These are phyloP conservation scores for Saccharum hybrid DNA, from an alignment of 202 grass and related monocot species.

Conservation along the genomic window DNA sequence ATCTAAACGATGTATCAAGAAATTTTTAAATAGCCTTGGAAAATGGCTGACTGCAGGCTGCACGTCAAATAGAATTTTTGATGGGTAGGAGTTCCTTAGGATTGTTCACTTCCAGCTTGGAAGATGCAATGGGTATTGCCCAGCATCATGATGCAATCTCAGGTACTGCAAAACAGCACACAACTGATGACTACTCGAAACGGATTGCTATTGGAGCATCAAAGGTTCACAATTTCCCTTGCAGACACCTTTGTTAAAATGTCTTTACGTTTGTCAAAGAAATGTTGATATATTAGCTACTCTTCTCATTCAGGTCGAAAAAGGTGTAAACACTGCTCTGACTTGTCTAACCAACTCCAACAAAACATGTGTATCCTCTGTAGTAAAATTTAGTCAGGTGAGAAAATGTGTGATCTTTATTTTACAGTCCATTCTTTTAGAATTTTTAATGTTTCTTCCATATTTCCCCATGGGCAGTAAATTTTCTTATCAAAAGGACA, in stretches of 20 bases:
- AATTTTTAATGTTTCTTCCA: slow-evolving; percentile 8
- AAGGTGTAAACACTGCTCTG: slow-evolving; percentile 64
- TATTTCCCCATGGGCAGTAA: background rate
- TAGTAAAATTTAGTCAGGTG: slow-evolving; percentile 72
- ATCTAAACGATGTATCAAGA: background rate
- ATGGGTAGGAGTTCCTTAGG: slow-evolving; percentile 45
- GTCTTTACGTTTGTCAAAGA: slow-evolving; percentile 26
- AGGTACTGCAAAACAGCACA: slow-evolving; percentile 86
- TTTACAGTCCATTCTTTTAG: background rate
- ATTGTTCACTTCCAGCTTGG: slow-evolving; percentile 73
- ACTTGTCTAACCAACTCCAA: slow-evolving; percentile 63
- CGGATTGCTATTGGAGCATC: slow-evolving; percentile 75
- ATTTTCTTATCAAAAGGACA: background rate
- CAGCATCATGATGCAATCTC: slow-evolving; percentile 94
- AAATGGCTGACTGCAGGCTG: slow-evolving; percentile 56
- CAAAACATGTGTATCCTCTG: slow-evolving; percentile 47
- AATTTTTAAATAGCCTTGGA: background rate
- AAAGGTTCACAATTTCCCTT: slow-evolving; percentile 51
- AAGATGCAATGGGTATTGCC: slow-evolving; percentile 80
- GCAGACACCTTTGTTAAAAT: background rate
- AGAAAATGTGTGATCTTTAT: slow-evolving; percentile 33
- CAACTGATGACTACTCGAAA: slow-evolving; percentile 90
- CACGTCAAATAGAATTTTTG: slow-evolving; percentile 84
- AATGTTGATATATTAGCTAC: slow-evolving; percentile 10
- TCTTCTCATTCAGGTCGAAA: slow-evolving; percentile 62